These are phyloP conservation scores for Elongisporangium prolatum DNA, from an alignment of 352 stramenopile genomes.

Conservation along the genomic window DNA sequence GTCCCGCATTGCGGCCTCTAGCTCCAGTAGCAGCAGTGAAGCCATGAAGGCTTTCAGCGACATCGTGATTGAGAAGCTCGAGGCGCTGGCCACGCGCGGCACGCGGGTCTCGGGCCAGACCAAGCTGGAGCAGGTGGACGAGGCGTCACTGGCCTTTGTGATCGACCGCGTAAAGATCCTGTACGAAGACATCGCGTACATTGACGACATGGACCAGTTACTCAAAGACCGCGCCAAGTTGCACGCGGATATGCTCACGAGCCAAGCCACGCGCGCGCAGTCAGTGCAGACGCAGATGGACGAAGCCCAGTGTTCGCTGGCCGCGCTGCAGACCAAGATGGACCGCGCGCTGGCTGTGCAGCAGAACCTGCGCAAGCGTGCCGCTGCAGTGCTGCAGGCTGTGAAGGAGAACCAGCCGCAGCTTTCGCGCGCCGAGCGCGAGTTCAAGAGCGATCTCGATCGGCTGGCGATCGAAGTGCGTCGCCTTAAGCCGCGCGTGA, in stretches of 20 bases:
- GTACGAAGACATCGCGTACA: slow-evolving; percentile 72
- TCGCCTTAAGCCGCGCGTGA: slow-evolving; percentile 65
- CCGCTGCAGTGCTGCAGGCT: slow-evolving; percentile 66
- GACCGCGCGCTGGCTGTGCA: slow-evolving; percentile 57
- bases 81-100: slow-evolving; percentile 39
- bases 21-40: slow-evolving; percentile 6
- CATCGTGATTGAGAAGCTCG: slow-evolving; percentile 61
- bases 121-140: slow-evolving; percentile 55
- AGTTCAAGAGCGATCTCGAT: slow-evolving; percentile 71
- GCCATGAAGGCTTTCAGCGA: slow-evolving; percentile 46
- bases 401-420: slow-evolving; percentile 81
- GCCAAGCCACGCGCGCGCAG: slow-evolving; percentile 37
- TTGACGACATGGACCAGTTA: slow-evolving; percentile 66
- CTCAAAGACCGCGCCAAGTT: slow-evolving; percentile 54
- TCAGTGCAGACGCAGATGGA: slow-evolving; percentile 31
- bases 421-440: slow-evolving; percentile 64
- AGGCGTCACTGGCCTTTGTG: slow-evolving; percentile 68
- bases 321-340: slow-evolving; percentile 48
- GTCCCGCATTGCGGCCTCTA: slow-evolving; percentile 15
- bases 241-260: slow-evolving; percentile 55
- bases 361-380: slow-evolving; percentile 71
- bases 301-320: slow-evolving; percentile 27
- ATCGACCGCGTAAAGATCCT: slow-evolving; percentile 72
- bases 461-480: slow-evolving; percentile 54
- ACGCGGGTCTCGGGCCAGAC: slow-evolving; percentile 67